These are phyloP conservation scores for Thuidium tamariscinum DNA, from an alignment of 225 moss, liverwort and hornwort genomes.

Conservation along the genomic window DNA sequence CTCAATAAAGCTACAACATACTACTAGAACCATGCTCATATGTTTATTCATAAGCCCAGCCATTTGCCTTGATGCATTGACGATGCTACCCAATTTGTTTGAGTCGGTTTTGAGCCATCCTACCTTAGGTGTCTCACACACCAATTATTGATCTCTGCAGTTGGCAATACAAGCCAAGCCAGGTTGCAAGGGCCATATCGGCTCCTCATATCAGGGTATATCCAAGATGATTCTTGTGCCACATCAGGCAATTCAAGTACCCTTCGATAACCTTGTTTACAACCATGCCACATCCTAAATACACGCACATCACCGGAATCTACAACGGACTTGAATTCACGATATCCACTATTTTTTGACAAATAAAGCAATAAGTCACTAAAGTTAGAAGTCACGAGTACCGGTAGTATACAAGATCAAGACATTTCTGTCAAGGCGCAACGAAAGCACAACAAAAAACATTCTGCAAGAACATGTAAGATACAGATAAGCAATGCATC, in stretches of 20 bases:
- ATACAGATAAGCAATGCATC: not conserved
- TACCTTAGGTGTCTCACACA: not conserved
- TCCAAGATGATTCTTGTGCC: not conserved
- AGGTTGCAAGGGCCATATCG: not conserved
- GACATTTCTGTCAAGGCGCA: not conserved
- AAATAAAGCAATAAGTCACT: not conserved
- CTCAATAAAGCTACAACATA: not conserved
- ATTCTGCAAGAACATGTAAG: not conserved
- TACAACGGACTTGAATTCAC: not conserved
- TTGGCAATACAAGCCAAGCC: not conserved
- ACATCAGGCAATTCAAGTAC: not conserved
- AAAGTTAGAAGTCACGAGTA: not conserved
- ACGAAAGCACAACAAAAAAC: not conserved
- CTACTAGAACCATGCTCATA: not conserved
- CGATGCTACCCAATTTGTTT: not conserved
- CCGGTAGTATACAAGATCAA: not conserved
- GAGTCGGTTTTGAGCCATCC: not conserved
- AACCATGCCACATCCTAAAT: not conserved
- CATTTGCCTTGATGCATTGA: not conserved
- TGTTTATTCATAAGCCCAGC: not conserved
- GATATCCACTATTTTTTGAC: not conserved
- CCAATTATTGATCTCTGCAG: not conserved
- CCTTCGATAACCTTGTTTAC: not conserved
- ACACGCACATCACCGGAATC: not conserved
- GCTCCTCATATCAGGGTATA: not conserved